Evolutionary conservation across 2,329 filamentous ascomycete genomes (phyloP), one percentile per base, ranked within the genome.

Genomic region (Orbilia quercus): DNA sequence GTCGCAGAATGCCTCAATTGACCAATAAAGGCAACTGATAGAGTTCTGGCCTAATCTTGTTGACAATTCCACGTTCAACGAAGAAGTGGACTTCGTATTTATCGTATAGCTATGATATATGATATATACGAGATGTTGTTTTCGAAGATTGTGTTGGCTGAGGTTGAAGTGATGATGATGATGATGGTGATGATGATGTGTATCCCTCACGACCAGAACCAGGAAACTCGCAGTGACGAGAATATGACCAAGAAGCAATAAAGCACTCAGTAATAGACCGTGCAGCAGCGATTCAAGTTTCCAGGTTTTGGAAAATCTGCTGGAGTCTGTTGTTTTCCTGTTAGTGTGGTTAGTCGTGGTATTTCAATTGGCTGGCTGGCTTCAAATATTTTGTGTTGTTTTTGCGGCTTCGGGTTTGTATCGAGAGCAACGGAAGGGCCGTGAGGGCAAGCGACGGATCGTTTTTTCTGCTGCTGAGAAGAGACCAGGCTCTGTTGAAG

Each of bases 1-100:
- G 47, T 11, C 20, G 28, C 40, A 62, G 48, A 16, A 31, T n/a
- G n/a, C 25, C 36, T 44, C 40, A 25, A 47, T 72, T 60, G 53
- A 51, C 67, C 67, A 72, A 53, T 65, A 9, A 72, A 72, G 67
- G 67, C 59, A 60, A 65, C 67, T 59, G 36, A 64, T 25, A 34
- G 42, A 51, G 36, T 63, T 36, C 45, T 42, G 54, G 50, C 22
- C 20, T 25, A 55, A 28, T 65, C 28, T 50, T 47, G 11, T n/a
- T 44, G 53, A 40, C 53, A 60, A 65, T 72, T 60, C 67, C 59
- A 72, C 67, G 59, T 72, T 72, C 67, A 72, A 60, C 60, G 36
- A 72, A 72, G 67, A 72, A 72, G 67, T 72, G 25, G 67, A 58
- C 45, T 28, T 23, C n/a, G n/a, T n/a, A n/a, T n/a, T n/a, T n/a